Evolutionary conservation across 495 filamentous ascomycete genomes (phyloP), one percentile per base, ranked within the genome.

Genomic region (Evernia prunastri): DNA sequence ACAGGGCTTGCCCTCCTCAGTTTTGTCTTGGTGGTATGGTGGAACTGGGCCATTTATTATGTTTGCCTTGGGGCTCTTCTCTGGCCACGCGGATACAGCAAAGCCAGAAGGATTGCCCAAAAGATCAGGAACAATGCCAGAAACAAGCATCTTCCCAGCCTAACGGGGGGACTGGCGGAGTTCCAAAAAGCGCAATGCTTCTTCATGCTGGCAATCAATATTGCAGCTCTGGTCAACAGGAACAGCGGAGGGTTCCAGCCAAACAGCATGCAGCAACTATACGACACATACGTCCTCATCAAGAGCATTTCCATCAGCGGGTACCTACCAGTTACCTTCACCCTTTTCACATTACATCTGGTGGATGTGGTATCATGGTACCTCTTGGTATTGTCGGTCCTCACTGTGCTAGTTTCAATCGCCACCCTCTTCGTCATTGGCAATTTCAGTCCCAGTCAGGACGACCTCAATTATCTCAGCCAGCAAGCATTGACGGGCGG

Each of bases 151-250:
- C 45, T 70, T 42, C 42, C 45, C 13, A 37, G 61, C 6, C 65
- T 71, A 9, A 47, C 58, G 7, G 57, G 27, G 10, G 58, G 60
- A 9, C 29, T 72, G 51, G 58, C 58, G 0, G 70, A 71, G 12
- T 72, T 72, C 36, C 69, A 71, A 7, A 72, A 71, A 42, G 60
- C 69, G 25, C 66, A 72, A 43, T 72, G 66, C 35, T 67, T 69
- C 23, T 72, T 69, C 57, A 72, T 72, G 65, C 10, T 68, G 11
- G 66, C 69, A 18, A 67, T 63, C n/a, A 61, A 71, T n/a, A 69
- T 72, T 47, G 66, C 70, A 31, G 58, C 63, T 29, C 42, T 63
- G 15, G 66, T 63, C 12, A 63, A 61, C 31, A 37, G 53, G 20
- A 36, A 56, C 27, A 54, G 33, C 25, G 66, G 69, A 33, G 59